Evolutionary conservation across 805 yeast species (phyloP).

Genomic region (Suhomyces kilbournensis): DNA sequence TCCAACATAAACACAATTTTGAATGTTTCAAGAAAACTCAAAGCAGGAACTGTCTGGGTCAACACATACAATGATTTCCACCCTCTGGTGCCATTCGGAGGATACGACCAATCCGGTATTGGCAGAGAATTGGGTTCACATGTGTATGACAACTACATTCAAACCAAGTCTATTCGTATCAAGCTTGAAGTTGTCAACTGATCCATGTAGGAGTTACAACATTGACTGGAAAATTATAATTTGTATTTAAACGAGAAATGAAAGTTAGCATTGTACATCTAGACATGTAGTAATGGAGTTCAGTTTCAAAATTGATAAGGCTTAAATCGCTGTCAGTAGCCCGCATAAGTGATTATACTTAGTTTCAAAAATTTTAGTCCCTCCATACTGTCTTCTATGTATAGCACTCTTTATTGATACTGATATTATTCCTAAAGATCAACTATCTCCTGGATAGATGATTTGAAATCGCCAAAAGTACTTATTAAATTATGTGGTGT

Average conservation of each 20-base stretch:
- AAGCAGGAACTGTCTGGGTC: slow-evolving; percentile 46
- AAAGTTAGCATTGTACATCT: background rate
- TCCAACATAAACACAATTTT: slow-evolving; percentile 63
- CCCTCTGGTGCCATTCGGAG: slow-evolving; percentile 36
- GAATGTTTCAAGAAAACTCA: slow-evolving; percentile 49
- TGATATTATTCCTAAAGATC: too few species aligned
- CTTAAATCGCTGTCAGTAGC: background rate
- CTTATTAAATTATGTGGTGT: too few species aligned
- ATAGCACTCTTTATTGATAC: too few species aligned
- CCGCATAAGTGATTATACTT: too few species aligned
- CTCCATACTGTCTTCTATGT: too few species aligned
- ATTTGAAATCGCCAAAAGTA: background rate
- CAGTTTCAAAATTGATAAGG: too few species aligned
- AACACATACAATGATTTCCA: slow-evolving; percentile 44
- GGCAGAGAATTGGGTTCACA: slow-evolving; percentile 34
- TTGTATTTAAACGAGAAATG: too few species aligned
- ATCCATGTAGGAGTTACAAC: background rate
- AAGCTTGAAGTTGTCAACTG: slow-evolving; percentile 16
- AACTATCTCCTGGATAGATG: background rate
- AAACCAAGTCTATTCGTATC: slow-evolving; percentile 28
- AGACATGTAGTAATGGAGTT: background rate
- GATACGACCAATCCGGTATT: slow-evolving; percentile 42
- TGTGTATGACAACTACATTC: slow-evolving; percentile 29
- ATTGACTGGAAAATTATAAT: too few species aligned
- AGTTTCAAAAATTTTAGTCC: too few species aligned